Evolutionary conservation across 139 green algal genomes (phyloP).

Genomic region (Tetradesmus lagerheimii): DNA sequence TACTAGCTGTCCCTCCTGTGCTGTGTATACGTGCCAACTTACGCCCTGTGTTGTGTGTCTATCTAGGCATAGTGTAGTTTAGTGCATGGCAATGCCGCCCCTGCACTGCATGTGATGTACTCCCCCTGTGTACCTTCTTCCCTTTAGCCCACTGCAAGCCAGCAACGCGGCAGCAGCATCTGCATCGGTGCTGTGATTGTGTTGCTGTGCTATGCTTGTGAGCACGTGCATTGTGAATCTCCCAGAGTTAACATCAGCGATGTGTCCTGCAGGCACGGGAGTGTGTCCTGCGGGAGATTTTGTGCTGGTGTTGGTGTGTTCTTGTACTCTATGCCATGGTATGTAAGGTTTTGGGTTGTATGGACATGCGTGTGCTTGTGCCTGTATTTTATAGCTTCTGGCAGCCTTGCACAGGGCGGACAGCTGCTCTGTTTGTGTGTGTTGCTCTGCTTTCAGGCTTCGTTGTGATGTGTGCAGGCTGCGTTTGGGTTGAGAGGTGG

Average conservation of each 20-base stretch:
- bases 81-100: neutral
- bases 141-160: neutral
- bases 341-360: neutral
- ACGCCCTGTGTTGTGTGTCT: too few species aligned
- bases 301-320: neutral
- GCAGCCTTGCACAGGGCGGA: too few species aligned
- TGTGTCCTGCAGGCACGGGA: neutral
- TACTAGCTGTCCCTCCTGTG: too few species aligned
- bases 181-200: too few species aligned
- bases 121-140: neutral
- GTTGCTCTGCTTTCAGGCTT: too few species aligned
- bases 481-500: neutral
- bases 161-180: neutral
- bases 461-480: neutral
- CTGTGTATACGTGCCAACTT: too few species aligned
- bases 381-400: neutral
- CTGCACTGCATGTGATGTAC: neutral
- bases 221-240: neutral
- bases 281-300: neutral
- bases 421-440: too few species aligned
- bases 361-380: neutral
- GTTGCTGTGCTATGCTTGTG: neutral
- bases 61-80: too few species aligned
- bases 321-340: neutral
- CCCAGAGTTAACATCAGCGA: neutral